Percentiles rank a stretch among this genome's conserved stretches.
phyloP scores from a whole-genome alignment of 345 rosid genomes.

The Eucalyptus regnans region DNA sequence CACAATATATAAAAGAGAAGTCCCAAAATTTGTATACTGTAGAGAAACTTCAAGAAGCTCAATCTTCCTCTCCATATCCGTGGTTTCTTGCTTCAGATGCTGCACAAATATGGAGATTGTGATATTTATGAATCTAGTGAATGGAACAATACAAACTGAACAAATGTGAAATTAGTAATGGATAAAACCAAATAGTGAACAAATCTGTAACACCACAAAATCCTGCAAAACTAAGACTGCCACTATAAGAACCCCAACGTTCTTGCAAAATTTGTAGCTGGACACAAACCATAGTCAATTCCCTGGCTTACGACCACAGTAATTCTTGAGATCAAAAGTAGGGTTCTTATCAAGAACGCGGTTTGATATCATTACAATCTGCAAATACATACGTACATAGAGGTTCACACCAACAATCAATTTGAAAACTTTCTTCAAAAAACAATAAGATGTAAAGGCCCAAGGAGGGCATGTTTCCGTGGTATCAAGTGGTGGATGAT shows the following conservation, averaged over 20 bases:
- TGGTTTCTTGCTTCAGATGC: slow-evolving; percentile 30
- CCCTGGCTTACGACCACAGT: background rate
- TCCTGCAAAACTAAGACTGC: background rate
- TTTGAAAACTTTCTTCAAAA: background rate
- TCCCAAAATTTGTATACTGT: slow-evolving; percentile 12
- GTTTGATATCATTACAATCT: background rate
- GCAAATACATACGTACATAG: background rate
- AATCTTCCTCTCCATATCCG: slow-evolving; percentile 26
- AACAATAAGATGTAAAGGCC: background rate
- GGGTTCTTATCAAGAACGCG: background rate
- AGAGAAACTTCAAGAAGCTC: slow-evolving; percentile 35
- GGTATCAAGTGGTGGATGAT: background rate
- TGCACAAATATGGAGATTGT: slow-evolving; percentile 8
- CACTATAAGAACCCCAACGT: background rate
- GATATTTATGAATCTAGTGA: background rate
- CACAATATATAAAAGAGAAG: background rate
- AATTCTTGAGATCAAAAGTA: background rate
- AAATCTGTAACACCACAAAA: background rate
- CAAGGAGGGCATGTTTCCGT: background rate
- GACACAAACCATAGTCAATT: background rate
- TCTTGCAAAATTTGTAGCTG: background rate
- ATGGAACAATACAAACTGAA: background rate
- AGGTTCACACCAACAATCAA: background rate
- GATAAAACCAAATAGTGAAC: background rate
- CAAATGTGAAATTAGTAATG: background rate